Conservation (phyloP, 306 rosid species). For the Rosa persica region DNA sequence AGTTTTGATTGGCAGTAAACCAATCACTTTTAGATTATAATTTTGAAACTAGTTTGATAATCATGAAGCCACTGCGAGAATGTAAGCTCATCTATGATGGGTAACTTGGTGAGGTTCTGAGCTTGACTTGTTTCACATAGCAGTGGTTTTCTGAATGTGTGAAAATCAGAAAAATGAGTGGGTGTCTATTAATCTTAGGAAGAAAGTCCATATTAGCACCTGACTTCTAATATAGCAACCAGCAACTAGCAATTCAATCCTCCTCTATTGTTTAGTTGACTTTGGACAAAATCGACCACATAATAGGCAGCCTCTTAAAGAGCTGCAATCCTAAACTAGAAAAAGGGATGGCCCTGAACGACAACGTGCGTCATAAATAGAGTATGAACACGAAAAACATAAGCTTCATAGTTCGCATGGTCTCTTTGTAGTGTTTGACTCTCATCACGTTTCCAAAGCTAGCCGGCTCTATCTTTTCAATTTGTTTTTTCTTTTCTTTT, state of each 20-base stretch:
- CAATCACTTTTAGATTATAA: too few relatives aligned
- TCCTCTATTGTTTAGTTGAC: too few relatives aligned
- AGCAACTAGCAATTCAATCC: too few relatives aligned
- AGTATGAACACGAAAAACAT: not conserved
- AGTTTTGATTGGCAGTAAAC: constrained; percentile 37
- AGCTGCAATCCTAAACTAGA: not conserved
- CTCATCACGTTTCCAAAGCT: not conserved
- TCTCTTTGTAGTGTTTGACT: too few relatives aligned
- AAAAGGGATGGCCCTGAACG: not conserved
- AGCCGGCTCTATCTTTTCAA: not conserved
- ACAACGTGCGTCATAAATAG: not conserved
- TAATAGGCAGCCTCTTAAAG: not conserved
- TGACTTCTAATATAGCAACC: too few relatives aligned
- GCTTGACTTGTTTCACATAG: not conserved
- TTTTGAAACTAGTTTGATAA: not conserved
- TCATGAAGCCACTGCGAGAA: not conserved
- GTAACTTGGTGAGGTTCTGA: not conserved
- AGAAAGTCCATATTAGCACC: not conserved
- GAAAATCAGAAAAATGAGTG: not conserved
- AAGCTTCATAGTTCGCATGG: not conserved
- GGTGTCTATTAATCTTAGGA: not conserved
- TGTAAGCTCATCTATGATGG: not conserved
- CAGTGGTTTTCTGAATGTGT: not conserved
- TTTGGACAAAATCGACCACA: not conserved
- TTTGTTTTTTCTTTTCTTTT: not conserved